phyloP scores from a whole-genome alignment of 106 monocot species.

The Chionographis japonica region DNA sequence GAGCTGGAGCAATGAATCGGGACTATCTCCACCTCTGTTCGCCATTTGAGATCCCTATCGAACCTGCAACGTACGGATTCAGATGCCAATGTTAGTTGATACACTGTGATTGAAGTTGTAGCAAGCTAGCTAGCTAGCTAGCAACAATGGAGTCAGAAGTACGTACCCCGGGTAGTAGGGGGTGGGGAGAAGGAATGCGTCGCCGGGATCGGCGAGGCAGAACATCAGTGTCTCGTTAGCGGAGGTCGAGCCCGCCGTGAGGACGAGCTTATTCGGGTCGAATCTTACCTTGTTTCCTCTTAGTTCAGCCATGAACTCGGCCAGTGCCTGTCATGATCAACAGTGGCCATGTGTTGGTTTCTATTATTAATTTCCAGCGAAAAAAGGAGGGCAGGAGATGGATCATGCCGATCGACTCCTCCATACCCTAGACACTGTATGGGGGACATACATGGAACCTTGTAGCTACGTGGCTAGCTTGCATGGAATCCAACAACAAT shows the following conservation, averaged over 20 bases:
- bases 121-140: too few relatives aligned
- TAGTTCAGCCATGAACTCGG: slow-evolving; percentile 24
- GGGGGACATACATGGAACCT: too few relatives aligned
- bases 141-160: too few relatives aligned
- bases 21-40: slow-evolving; percentile 56
- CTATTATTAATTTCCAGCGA: too few relatives aligned
- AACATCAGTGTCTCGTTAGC: slow-evolving; percentile 72
- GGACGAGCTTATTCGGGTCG: slow-evolving; percentile 36
- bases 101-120: too few relatives aligned
- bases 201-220: slow-evolving; percentile 70
- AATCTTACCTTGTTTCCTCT: slow-evolving; percentile 31
- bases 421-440: too few relatives aligned
- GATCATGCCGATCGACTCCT: too few relatives aligned
- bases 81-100: too few relatives aligned
- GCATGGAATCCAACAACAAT: too few relatives aligned
- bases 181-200: slow-evolving; percentile 65
- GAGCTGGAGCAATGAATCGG: slow-evolving; percentile 44
- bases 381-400: too few relatives aligned
- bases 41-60: slow-evolving; percentile 60
- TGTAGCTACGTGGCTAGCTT: too few relatives aligned
- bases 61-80: slow-evolving; percentile 24
- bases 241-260: slow-evolving; percentile 67
- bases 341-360: not conserved
- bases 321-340: slow-evolving; percentile 24
- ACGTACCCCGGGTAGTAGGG: slow-evolving; percentile 75